phyloP scores from a whole-genome alignment of 495 filamentous ascomycete species.

The Xylaria telfairii region DNA sequence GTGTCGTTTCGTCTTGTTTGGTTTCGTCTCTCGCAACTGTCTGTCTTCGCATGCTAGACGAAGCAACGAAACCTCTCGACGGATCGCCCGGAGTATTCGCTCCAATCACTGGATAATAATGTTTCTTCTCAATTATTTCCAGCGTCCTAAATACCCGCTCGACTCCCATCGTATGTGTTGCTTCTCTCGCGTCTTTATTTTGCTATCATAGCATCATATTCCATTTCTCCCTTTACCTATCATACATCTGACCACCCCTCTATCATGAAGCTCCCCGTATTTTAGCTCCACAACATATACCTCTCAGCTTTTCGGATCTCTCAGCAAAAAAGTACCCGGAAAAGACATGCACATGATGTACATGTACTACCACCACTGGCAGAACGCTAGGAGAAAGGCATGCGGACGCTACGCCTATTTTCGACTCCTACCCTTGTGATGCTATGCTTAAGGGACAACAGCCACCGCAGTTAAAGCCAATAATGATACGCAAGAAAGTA shows the following conservation, averaged over 20 bases:
- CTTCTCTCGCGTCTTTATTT: background rate
- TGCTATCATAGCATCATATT: conserved; percentile 3
- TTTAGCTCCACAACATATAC: background rate
- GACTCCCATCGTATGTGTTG: background rate
- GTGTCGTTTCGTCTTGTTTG: conserved; percentile 3
- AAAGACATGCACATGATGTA: conserved; percentile 4
- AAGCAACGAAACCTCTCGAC: background rate
- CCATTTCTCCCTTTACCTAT: background rate
- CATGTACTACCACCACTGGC: background rate
- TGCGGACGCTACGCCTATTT: background rate
- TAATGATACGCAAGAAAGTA: conserved; percentile 6
- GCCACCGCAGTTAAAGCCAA: conserved; percentile 3
- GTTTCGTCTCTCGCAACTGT: conserved; percentile 8
- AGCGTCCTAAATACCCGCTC: background rate
- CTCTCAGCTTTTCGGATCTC: conserved; percentile 1
- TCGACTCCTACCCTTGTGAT: background rate
- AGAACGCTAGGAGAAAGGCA: background rate
- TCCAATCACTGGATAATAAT: background rate
- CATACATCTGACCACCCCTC: conserved; percentile 8
- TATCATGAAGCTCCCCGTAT: conserved; percentile 8
- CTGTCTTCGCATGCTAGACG: background rate
- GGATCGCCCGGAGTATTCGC: background rate
- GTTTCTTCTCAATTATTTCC: background rate
- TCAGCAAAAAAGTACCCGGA: background rate
- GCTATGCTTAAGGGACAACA: conserved; percentile 8